Evolutionary conservation across 495 filamentous ascomycete genomes (phyloP), one percentile per base, ranked within the genome.

Genomic region (Penicillium bovifimosum): DNA sequence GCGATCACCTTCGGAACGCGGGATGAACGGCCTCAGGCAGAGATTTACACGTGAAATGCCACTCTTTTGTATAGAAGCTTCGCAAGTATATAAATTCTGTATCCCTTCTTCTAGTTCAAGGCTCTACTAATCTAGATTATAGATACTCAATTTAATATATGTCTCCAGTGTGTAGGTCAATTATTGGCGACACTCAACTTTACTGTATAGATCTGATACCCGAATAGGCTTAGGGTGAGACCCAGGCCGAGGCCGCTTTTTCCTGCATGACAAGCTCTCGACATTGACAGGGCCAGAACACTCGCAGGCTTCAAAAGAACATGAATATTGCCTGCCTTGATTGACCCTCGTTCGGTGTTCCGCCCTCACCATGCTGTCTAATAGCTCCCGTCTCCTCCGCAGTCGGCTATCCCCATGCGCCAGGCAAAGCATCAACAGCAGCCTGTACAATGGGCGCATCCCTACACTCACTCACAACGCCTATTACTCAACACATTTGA

Each of bases 1-100:
- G 6, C 5, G 40, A 43, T 43, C 27, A 3, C 17, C 34, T 36
- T 36, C 8, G 32, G 45, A 36, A 47, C 32, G 45, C 45, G 45
- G 45, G n/a, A 35, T 35, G 16, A n/a, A n/a, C 20, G 5, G 31
- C 50, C 49, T 50, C 33, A 54, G 51, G 41, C 34, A 54, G n/a
- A 20, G 17, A 10, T 1, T 0, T 31, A 20, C 17, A 52, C 24
- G 31, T 16, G 32, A 45, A 26, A 9, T 29, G 10, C 24, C 9
- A 14, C 17, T 14, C 2, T 33, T 43, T 41, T 18, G 26, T 11
- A 24, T 2, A 24, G 20, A 24, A 24, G 4, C 4, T 24, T 24
- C 4, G 20, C 20, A 24, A 24, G 20, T 24, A 24, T 2, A 24
- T 24, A 4, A 24, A 24, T 24, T 24, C 20, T 24, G 2, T 24